Base-by-base conservation (phyloP, 2,329 filamentous ascomycete species). In the Alternaria atra region DNA sequence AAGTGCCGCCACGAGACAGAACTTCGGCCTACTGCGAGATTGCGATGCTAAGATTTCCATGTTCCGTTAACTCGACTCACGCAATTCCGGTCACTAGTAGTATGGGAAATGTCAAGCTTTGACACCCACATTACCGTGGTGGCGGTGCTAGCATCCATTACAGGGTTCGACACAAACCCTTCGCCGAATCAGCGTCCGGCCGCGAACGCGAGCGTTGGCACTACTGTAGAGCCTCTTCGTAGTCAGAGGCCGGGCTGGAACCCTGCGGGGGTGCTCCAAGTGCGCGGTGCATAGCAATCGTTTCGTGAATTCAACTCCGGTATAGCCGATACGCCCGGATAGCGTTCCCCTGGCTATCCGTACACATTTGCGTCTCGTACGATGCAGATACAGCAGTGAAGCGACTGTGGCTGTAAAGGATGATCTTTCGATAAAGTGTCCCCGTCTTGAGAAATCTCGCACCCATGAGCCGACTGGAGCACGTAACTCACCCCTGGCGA, bases 381-480 rank as follows among this genome's bases (percentile, higher is more conserved):
- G 27, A 39, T 25, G 37, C 37, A 27, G 44, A 44, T 15, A 25
- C 37, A 27, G 44, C 29, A 51, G 55, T 43, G 61, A 66, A 53
- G 65, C 63, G 52, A 64, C 32, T 30, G 61, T 58, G 67, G 65
- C 65, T 70, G 66, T 68, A 61, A 52, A 57, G 57, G 58, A 65
- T 68, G 60, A n/a, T 34, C 46, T 25, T 37, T 44, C 58, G n/a
- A 56, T 52, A 40, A 17, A 35, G 12, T 52, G n/a, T 37, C 35
- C 23, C 51, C 43, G 15, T 35, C n/a, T 34, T 42, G n/a, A 57
- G 27, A 48, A 29, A 17, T 43, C 34, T 59, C 46, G 35, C 44
- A 54, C 48, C 34, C 50, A 59, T 48, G 48, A 55, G 43, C 44
- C 30, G 43, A 30, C 44, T 37, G 23, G 17, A 25, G 48, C 43